Percentiles rank a stretch among this genome's conserved stretches.
These are phyloP conservation scores for Flammula alnicola DNA, from an alignment of 1,284 basidiomycete genomes.

Conservation along the genomic window DNA sequence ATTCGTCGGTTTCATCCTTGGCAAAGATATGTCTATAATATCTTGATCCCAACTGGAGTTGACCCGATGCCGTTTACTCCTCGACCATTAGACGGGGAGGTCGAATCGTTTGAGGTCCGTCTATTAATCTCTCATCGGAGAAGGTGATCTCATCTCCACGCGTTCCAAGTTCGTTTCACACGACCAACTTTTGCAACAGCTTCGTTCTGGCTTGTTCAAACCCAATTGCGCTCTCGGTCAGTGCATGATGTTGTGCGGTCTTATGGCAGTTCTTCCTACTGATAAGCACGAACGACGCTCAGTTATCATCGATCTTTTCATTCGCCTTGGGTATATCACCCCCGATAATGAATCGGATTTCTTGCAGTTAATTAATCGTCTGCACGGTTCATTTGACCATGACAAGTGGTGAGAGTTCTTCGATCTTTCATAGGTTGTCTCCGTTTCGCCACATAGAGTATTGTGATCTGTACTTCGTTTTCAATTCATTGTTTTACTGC, in stretches of 20 bases:
- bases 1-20: constrained; percentile 5
- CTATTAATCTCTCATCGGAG: neutral
- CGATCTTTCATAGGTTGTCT: neutral
- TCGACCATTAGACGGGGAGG: constrained; percentile 88
- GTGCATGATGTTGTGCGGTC: constrained; percentile 22
- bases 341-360: constrained; percentile 80
- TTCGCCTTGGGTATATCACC: constrained; percentile 77
- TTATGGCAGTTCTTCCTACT: neutral
- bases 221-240: constrained; percentile 82
- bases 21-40: constrained; percentile 79
- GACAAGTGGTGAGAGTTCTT: constrained; percentile 51
- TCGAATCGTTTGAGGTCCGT: constrained; percentile 84
- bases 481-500: neutral
- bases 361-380: constrained; percentile 70
- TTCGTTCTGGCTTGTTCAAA: constrained; percentile 79
- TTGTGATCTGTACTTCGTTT: too few species aligned
- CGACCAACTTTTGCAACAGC: constrained; percentile 54
- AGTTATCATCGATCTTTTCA: constrained; percentile 87
- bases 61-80: constrained; percentile 61
- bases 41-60: constrained; percentile 62
- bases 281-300: neutral
- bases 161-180: constrained; percentile 61
- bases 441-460: neutral
- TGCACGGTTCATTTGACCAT: constrained; percentile 72
- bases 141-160: neutral